Evolutionary conservation across 2,329 filamentous ascomycete genomes (phyloP), one percentile per base, ranked within the genome.

Genomic region (Metarhizium brunneum): DNA sequence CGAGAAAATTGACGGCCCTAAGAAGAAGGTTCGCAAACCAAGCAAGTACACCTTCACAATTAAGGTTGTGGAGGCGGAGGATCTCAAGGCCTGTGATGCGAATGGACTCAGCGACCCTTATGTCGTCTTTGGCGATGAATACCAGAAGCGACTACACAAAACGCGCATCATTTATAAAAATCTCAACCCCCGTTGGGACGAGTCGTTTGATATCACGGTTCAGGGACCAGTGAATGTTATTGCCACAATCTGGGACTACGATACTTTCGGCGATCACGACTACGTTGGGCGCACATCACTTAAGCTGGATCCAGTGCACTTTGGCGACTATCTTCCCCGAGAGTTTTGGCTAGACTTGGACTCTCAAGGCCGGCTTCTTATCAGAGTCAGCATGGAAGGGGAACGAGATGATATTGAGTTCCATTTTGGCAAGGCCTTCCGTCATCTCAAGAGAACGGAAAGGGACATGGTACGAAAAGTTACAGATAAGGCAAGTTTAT

Each of bases 331-430:
- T 68, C 77, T 97, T 62, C 94, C 94, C 16, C 84, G 92, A 60
- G 94, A 99, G 70, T 97, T 96, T 69, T 99, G 94, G 94, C 82
- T 99, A 18, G 92, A 97, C 67, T 81, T 99, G 50, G 94, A 99
- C 69, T 96, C 92, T 0, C 94, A 99, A 70, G 94, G 94, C 7
- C 83, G 92, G 52, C 73, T 99, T 36, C 73, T 99, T 56, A 82
- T 99, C 53, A 83, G 92, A 59, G 91, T 99, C 53, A 96, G 91
- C 68, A 99, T 99, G 94, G 94, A 99, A 73, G 94, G 94, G 53
- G 94, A 99, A 73, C 83, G 94, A 59, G 94, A 99, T 68, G 94
- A 99, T 68, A 99, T 99, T 57, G 90, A 96, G 65, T 99, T 99
- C 71, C 92, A 96, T 67, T 97, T 97, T 71, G 94, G 92, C 64